Conservation (phyloP, 257 asterid genomes). For the Nicotiana attenuata region DNA sequence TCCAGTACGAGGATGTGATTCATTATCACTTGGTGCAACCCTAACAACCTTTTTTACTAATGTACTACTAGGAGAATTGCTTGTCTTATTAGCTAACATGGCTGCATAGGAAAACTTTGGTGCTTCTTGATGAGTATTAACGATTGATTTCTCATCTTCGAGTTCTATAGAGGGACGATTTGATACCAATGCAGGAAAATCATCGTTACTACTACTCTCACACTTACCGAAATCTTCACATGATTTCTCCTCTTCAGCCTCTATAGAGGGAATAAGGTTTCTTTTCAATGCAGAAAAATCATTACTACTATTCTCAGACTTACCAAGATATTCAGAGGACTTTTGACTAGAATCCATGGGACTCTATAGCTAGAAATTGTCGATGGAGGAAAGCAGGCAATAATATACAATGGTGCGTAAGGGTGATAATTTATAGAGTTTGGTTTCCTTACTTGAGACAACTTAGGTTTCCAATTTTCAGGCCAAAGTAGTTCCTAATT, state of each 20-base stretch:
- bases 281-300: not conserved
- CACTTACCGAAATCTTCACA: not conserved
- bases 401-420: not conserved
- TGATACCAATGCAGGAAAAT: not conserved
- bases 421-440: not conserved
- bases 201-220: not conserved
- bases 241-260: not conserved
- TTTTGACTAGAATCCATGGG: not conserved
- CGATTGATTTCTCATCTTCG: not conserved
- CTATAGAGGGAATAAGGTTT: not conserved
- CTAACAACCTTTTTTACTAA: not conserved
- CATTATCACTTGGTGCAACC: not conserved
- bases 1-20: not conserved
- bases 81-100: not conserved
- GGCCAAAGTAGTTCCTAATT: not conserved
- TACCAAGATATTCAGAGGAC: not conserved
- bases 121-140: not conserved
- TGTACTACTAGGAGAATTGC: not conserved
- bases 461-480: not conserved
- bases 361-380: not conserved
- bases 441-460: not conserved
- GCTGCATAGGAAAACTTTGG: not conserved
- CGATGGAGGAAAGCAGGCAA: not conserved
- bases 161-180: not conserved
- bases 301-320: not conserved